A percentile compares a stretch with the other conserved stretches of the same genome.
Conservation (phyloP, 352 stramenopile genomes). For the Pythium utonaiense region DNA sequence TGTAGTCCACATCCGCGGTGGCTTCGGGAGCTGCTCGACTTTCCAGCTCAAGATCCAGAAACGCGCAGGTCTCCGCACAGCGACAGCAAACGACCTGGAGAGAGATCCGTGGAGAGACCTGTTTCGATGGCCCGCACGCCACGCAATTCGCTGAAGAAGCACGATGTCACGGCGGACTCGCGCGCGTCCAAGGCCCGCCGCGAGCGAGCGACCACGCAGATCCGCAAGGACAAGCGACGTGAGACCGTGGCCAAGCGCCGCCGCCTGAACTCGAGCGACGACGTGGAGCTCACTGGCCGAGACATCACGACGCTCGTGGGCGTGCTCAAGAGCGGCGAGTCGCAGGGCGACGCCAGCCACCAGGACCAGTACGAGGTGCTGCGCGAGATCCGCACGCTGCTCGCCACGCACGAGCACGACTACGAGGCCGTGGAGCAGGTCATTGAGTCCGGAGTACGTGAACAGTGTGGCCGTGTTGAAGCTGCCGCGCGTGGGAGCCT, state of each 20-base stretch:
- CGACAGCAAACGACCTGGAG: too few species aligned
- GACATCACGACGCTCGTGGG: conserved; percentile 52
- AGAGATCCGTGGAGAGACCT: too few species aligned
- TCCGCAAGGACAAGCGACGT: conserved; percentile 73
- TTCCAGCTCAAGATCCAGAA: too few species aligned
- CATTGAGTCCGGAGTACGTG: conserved; percentile 69
- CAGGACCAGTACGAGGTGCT: conserved; percentile 69
- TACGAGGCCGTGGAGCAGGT: conserved; percentile 68
- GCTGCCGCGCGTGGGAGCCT: too few species aligned
- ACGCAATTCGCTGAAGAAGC: conserved; percentile 76
- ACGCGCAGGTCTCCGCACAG: too few species aligned
- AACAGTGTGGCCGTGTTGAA: too few species aligned
- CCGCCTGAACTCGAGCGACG: conserved; percentile 47
- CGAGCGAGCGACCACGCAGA: conserved; percentile 55
- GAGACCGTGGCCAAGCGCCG: conserved; percentile 63
- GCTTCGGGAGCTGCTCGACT: too few species aligned
- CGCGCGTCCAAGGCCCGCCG: conserved; percentile 60
- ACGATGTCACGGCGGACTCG: conserved; percentile 56
- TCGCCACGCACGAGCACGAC: conserved; percentile 60
- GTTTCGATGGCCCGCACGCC: conserved; percentile 34
- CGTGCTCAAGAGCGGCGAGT: conserved; percentile 27
- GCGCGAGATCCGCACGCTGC: conserved; percentile 58
- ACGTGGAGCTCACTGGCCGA: conserved; percentile 43
- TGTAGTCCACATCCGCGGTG: too few species aligned
- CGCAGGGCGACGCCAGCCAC: conserved; percentile 26